These are phyloP conservation scores for Pseudogymnoascus sp. DNA, from an alignment of 2,329 filamentous ascomycete genomes.

Conservation along the genomic window DNA sequence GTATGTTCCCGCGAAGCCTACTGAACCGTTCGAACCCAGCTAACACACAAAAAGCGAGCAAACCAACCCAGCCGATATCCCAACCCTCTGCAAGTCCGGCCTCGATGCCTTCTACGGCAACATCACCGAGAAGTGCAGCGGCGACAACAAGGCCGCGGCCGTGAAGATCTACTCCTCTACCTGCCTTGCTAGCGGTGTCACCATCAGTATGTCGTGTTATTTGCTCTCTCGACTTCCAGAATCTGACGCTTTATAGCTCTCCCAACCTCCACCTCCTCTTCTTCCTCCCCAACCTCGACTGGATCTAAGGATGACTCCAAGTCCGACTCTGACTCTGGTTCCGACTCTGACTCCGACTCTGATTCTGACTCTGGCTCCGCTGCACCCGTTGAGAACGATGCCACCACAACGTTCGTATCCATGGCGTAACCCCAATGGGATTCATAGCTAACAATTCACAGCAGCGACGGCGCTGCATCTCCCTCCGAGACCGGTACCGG, in stretches of 20 bases:
- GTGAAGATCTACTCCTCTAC: constrained; percentile 16
- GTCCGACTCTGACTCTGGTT: constrained; percentile 10
- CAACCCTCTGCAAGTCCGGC: constrained; percentile 17
- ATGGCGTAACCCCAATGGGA: background rate
- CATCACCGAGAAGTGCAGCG: constrained; percentile 32
- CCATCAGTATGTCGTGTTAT: constrained; percentile 15
- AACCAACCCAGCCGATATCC: constrained; percentile 18
- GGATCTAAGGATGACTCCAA: constrained; percentile 8
- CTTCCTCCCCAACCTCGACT: constrained; percentile 13
- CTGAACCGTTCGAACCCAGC: background rate
- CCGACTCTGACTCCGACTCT: constrained; percentile 9
- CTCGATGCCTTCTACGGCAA: constrained; percentile 40
- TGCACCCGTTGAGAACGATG: constrained; percentile 11
- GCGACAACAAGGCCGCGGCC: constrained; percentile 22
- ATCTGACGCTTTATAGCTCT: constrained; percentile 11
- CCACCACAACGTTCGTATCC: constrained; percentile 9
- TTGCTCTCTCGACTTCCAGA: background rate
- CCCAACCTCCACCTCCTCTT: constrained; percentile 12
- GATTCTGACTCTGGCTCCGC: constrained; percentile 10
- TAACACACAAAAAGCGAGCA: constrained; percentile 12
- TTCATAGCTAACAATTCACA: background rate
- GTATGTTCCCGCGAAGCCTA: constrained; percentile 8
- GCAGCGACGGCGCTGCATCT: background rate
- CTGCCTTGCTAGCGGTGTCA: constrained; percentile 14
- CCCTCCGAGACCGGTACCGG: background rate